Evolutionary conservation across 805 yeast species (phyloP), one percentile per base, ranked within the genome.

Genomic region (Starmerella scarabaei): DNA sequence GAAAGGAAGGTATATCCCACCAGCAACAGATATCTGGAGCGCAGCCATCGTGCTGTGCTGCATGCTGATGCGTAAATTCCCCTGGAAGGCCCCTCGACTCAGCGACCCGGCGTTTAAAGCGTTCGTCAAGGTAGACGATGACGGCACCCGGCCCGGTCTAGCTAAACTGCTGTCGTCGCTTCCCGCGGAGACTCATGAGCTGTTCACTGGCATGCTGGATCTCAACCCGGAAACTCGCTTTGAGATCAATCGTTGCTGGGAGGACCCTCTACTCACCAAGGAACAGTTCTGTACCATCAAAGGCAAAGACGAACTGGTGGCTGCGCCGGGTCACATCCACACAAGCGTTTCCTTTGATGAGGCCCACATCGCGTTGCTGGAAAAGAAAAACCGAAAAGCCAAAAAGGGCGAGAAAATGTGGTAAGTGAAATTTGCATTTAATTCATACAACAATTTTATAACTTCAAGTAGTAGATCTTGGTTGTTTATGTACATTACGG

Each of bases 11-110:
- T 85, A 85, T 55, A 93, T 82, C 57, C 94, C 95, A 14, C 70
- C 93, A 48, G 93, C 95, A 1, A 93, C 85, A 5, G 96, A 85
- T 63, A 73, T 85, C 34, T 85, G 96, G 96, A 81, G 94, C 5
- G 75, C 76, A 26, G 94, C 94, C 7, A 83, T 85, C 44, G 81
- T 85, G 36, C 81, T 80, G 60, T 82, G 93, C 50, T 85, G 95
- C 64, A 84, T 85, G 94, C 73, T 82, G 43, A 66, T 85, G 58
- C 79, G 83, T 56, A 80, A 84, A 62, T 85, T 85, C 62, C 95
- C 95, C 7, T 85, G 95, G 95, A 84, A 83, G 56, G 82, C 83
- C 6, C 95, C 96, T 7, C 79, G 82, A 54, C 60, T 75, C 37
- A 67, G 78, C 37, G 95, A 85, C 59, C 73, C 76, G 50, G 77